Evolutionary conservation across 805 yeast genomes (phyloP).

Genomic region (Metahyphopichia silvanorum): DNA sequence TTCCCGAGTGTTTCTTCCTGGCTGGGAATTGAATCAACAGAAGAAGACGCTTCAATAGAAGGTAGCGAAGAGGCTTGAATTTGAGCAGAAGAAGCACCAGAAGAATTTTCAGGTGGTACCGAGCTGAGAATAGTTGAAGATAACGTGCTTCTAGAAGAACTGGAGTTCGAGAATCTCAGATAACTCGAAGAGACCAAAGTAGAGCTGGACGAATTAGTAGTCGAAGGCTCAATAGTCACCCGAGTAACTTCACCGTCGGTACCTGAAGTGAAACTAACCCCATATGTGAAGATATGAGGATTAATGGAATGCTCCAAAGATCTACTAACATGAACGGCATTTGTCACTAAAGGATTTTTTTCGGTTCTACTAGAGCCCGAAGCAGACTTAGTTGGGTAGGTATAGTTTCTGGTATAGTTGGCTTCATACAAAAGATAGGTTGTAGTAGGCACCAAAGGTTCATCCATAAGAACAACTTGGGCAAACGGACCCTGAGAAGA

Average conservation of each 20-base stretch:
- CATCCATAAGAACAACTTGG: not conserved
- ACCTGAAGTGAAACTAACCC: not conserved
- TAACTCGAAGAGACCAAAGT: no score
- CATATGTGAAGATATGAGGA: not conserved
- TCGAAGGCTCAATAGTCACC: no score
- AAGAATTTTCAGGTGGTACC: not conserved
- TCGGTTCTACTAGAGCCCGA: not conserved
- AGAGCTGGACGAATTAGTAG: no score
- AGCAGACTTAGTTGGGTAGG: not conserved
- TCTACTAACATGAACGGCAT: not conserved
- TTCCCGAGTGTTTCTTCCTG: not conserved
- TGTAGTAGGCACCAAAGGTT: not conserved
- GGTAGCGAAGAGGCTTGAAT: not conserved
- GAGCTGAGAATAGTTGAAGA: no score
- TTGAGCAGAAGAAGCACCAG: not conserved
- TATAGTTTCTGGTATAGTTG: not conserved
- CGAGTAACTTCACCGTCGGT: not conserved
- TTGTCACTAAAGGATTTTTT: constrained; percentile 2
- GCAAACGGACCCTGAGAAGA: not conserved
- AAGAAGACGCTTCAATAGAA: not conserved
- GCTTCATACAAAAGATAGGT: constrained; percentile 1
- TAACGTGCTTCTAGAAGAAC: no score
- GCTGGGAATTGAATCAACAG: not conserved
- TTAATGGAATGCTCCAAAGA: constrained; percentile 1
- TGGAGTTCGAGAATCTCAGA: no score